These are phyloP conservation scores for Fonsecaea multimorphosa DNA, from an alignment of 2,329 filamentous ascomycete genomes.

Conservation along the genomic window DNA sequence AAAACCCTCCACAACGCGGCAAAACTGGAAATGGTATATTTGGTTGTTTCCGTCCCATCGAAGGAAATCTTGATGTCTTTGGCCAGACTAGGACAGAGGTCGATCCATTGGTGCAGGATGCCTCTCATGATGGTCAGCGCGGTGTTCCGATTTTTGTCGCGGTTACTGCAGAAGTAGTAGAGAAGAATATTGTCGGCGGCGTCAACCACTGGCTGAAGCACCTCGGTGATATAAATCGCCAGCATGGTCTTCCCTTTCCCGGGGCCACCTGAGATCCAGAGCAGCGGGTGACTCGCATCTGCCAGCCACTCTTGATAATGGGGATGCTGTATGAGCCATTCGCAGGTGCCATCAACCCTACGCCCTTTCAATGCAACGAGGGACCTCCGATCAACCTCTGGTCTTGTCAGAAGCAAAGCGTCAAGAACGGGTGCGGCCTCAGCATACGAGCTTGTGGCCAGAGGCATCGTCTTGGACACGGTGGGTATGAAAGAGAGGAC, in stretches of 20 bases:
- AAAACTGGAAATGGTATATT: not conserved
- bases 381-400: not conserved
- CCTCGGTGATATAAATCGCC: not conserved
- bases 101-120: not conserved
- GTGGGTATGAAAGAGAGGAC: conserved; percentile 19
- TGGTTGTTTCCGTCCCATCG: not conserved
- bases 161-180: not conserved
- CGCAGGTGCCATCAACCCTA: not conserved
- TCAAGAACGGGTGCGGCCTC: conserved; percentile 34
- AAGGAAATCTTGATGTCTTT: not conserved
- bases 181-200: not conserved
- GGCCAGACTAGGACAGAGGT: not conserved
- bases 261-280: not conserved
- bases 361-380: not conserved
- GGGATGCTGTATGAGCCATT: not conserved
- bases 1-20: not conserved
- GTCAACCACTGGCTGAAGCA: not conserved
- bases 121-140: not conserved
- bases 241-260: not conserved
- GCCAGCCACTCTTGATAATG: not conserved
- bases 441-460: conserved; percentile 30
- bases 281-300: not conserved
- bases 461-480: conserved; percentile 27
- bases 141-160: not conserved
- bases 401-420: not conserved